Evolutionary conservation across 768 basidiomycete species (phyloP).

Genomic region (Tulasnella sp.): DNA sequence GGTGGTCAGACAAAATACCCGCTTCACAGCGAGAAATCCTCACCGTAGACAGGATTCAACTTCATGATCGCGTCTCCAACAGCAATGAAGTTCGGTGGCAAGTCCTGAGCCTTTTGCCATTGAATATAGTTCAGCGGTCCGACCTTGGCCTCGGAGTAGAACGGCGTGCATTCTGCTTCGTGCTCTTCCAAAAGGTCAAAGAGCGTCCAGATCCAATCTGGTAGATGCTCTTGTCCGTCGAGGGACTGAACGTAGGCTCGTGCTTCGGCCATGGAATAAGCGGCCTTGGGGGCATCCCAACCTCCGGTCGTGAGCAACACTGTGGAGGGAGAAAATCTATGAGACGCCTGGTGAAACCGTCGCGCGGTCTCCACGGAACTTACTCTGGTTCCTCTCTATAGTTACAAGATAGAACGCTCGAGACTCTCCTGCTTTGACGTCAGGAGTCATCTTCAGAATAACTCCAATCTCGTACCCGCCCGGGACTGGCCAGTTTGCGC

Average conservation of each 20-base stretch:
- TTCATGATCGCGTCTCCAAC: constrained; percentile 41
- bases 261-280: constrained; percentile 1
- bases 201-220: constrained; percentile 35
- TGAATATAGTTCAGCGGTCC: constrained; percentile 35
- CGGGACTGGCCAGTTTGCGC: background rate
- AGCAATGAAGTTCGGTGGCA: constrained; percentile 41
- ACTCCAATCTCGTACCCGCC: background rate
- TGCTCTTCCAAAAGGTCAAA: constrained; percentile 37
- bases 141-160: constrained; percentile 23
- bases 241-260: constrained; percentile 8
- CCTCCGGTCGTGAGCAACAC: constrained; percentile 15
- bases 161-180: constrained; percentile 29
- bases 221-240: background rate
- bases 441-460: background rate
- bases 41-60: constrained; percentile 35
- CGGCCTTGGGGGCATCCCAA: background rate
- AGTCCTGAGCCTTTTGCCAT: constrained; percentile 36
- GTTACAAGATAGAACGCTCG: background rate
- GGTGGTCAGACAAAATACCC: background rate
- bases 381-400: constrained; percentile 3
- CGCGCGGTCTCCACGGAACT: background rate
- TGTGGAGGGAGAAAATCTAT: background rate
- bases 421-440: background rate
- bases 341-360: background rate
- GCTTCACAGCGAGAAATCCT: background rate